These are phyloP conservation scores for Neonectria sp. DNA, from an alignment of 2,329 filamentous ascomycete species.

Conservation along the genomic window DNA sequence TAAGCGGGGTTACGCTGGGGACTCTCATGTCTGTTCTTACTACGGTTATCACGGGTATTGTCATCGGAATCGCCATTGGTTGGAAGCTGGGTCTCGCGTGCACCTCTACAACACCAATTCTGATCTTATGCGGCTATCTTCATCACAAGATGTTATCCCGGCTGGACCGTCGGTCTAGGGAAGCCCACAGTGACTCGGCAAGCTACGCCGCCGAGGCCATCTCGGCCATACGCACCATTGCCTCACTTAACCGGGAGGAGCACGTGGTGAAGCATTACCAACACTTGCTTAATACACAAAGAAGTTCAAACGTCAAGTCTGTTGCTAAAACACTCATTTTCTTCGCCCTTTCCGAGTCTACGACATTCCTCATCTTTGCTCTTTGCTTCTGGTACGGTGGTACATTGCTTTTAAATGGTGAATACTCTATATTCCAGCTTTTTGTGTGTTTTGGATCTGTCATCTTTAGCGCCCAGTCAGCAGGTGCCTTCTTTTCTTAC, in stretches of 20 bases:
- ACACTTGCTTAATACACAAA: not conserved
- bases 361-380: conserved; percentile 15
- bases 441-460: conserved; percentile 30
- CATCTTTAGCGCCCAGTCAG: conserved; percentile 80
- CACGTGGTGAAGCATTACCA: conserved; percentile 8
- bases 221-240: conserved; percentile 33
- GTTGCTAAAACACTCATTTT: conserved; percentile 10
- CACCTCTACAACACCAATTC: conserved; percentile 25
- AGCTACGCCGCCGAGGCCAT: conserved; percentile 31
- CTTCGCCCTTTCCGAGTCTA: conserved; percentile 23
- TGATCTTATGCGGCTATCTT: not conserved
- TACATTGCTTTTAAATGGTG: conserved; percentile 4
- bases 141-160: not conserved
- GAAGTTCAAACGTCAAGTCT: conserved; percentile 4
- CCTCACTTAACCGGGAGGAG: conserved; percentile 25
- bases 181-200: conserved; percentile 9
- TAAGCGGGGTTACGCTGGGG: conserved; percentile 31
- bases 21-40: conserved; percentile 5
- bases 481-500: conserved; percentile 88
- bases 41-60: not conserved
- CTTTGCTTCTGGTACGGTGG: conserved; percentile 39
- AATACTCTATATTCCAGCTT: conserved; percentile 38
- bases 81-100: conserved; percentile 62
- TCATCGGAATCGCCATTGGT: conserved; percentile 25
- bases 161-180: conserved; percentile 7